Base-by-base conservation (phyloP, 768 basidiomycete species). In the Xanthoconium purpureum region DNA sequence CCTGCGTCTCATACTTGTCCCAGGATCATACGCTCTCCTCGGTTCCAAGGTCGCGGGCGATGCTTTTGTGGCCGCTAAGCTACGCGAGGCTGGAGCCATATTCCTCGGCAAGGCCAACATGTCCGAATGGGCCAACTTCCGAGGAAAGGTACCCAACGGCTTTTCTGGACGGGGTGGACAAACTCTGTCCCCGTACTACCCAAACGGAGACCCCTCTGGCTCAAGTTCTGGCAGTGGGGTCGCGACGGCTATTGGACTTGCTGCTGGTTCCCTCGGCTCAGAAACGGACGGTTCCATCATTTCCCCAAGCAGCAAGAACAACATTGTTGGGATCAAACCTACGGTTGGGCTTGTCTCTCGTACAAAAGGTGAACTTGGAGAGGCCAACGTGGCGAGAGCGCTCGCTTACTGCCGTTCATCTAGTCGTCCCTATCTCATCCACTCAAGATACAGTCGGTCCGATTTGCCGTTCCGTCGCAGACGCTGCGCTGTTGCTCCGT, bases 361-460 rank as follows among this genome's bases (percentile, higher is more conserved):
- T 12, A 63, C 69, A 4, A 73, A 69, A 50, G 76, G 74, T 74
- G 56, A 50, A 63, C 0, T 24, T 50, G 17, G 13, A 10, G 2
- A 45, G 11, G 20, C 5, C 17, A 28, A 40, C 1, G 3, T 40
- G 15, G 17, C 7, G 14, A 15, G 40, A 44, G 6, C 3, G 6
- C 14, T 32, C 20, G 14, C 39, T 50, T 7, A 62, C 28, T 10
- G 9, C n/a, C 2, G 0, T 11, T 28, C 33, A 39, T 33, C 7
- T 53, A 83, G 84, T 84, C 17, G 72, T 85, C 15, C 84, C 84
- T 2, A 81, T 83, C 20, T 84, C 82, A 1, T 69, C 66, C 12
- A 75, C 83, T 57, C 83, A 84, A 65, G 85, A 85, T 62, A 80
- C 84, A 5, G 73, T 80, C 4, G 85, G 84, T 0, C 83, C 84